A percentile compares a stretch with the other conserved stretches of the same genome.
phyloP scores from a whole-genome alignment of 2,329 filamentous ascomycete species.

The Hypoxylon sp. region DNA sequence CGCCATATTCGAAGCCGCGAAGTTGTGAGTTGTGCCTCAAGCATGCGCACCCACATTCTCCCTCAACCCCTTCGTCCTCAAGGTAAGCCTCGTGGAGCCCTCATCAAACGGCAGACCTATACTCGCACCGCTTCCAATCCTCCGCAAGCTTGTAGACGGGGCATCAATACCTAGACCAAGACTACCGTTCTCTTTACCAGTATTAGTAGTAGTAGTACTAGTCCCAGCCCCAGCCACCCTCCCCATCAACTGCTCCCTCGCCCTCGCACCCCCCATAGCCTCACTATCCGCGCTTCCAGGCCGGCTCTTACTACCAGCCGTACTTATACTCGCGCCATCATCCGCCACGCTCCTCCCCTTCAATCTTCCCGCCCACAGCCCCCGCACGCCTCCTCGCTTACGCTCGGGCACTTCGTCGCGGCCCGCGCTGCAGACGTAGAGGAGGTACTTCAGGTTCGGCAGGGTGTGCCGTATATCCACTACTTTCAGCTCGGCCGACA shows the following conservation, averaged over 20 bases:
- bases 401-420: constrained; percentile 72
- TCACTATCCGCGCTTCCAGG: constrained; percentile 53
- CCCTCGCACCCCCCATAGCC: constrained; percentile 50
- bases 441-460: constrained; percentile 91
- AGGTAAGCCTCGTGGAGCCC: constrained; percentile 61
- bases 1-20: no score
- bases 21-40: constrained; percentile 41
- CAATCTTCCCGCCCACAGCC: constrained; percentile 66
- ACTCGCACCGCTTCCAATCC: constrained; percentile 1
- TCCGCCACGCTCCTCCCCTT: constrained; percentile 54
- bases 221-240: constrained; percentile 48
- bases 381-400: constrained; percentile 72
- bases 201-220: background rate
- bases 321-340: constrained; percentile 56
- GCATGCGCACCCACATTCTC: constrained; percentile 59
- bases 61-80: constrained; percentile 69
- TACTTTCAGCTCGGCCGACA: constrained; percentile 78
- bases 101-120: constrained; percentile 63
- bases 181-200: constrained; percentile 41
- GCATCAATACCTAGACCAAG: background rate
- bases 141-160: background rate
- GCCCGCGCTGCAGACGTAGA: constrained; percentile 90
- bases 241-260: constrained; percentile 60
- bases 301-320: constrained; percentile 53
- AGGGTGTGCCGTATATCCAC: constrained; percentile 93